Percentiles rank a stretch among this genome's conserved stretches.
These are phyloP conservation scores for Ceratobasidium sp. DNA, from an alignment of 1,284 basidiomycete genomes.

Conservation along the genomic window DNA sequence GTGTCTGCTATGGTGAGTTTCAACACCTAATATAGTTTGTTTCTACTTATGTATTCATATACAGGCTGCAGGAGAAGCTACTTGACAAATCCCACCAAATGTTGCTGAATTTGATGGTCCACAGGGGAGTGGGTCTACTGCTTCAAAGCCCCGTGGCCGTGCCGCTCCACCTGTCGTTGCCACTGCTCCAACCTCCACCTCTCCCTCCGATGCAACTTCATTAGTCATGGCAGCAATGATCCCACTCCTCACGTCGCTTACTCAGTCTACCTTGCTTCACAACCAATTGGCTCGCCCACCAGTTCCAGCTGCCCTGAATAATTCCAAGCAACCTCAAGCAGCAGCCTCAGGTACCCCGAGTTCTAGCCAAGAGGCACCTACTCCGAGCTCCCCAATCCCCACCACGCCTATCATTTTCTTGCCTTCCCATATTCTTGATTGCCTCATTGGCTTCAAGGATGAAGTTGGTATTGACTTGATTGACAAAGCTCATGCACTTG, in stretches of 20 bases:
- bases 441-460: background rate
- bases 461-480: slow-evolving; percentile 48
- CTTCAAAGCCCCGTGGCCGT: background rate
- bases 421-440: background rate
- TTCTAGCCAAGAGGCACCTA: no score
- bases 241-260: slow-evolving; percentile 8
- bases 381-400: slow-evolving; percentile 15
- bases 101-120: slow-evolving; percentile 5
- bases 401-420: background rate
- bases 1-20: slow-evolving; percentile 45
- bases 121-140: background rate
- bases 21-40: background rate
- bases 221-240: background rate
- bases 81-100: slow-evolving; percentile 5
- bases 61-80: slow-evolving; percentile 12
- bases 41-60: slow-evolving; percentile 1
- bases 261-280: background rate
- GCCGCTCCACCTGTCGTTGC: background rate
- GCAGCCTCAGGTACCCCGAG: no score
- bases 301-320: no score
- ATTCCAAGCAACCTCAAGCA: no score
- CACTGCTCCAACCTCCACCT: background rate
- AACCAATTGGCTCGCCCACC: no score
- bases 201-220: background rate
- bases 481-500: slow-evolving; percentile 43